Evolutionary conservation across 306 rosid species (phyloP).

Genomic region (Rosa chinensis): DNA sequence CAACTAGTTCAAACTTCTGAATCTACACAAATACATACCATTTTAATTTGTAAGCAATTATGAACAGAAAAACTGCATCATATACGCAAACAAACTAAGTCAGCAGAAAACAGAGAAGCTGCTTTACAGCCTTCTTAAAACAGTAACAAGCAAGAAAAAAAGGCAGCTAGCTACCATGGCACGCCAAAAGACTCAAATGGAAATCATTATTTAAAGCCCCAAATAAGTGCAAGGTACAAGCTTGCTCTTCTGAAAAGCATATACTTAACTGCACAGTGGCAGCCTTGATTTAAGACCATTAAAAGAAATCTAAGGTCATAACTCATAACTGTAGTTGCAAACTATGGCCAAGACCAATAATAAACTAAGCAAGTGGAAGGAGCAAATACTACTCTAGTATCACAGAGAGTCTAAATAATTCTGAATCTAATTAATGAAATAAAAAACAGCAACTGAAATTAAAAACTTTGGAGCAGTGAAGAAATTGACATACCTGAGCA

Average conservation of each 20-base stretch:
- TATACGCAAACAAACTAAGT: too few species aligned
- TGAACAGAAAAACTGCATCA: too few species aligned
- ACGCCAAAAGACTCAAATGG: not conserved
- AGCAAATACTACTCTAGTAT: not conserved
- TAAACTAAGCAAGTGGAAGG: not conserved
- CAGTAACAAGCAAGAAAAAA: too few species aligned
- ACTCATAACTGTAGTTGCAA: not conserved
- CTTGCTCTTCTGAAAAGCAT: not conserved
- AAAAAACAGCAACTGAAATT: not conserved
- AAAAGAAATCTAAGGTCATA: not conserved
- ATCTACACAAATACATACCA: slow-evolving; percentile 50
- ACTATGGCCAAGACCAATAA: not conserved
- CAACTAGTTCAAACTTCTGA: slow-evolving; percentile 12
- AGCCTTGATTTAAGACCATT: not conserved
- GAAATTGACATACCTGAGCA: too few species aligned
- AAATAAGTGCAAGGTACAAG: not conserved
- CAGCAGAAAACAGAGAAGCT: too few species aligned
- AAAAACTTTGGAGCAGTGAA: too few species aligned
- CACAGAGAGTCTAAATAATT: not conserved
- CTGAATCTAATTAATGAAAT: not conserved
- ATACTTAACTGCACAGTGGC: not conserved
- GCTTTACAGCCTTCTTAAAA: not conserved
- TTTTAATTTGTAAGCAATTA: too few species aligned
- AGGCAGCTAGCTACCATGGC: too few species aligned
- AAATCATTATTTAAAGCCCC: not conserved